phyloP scores from a whole-genome alignment of 805 yeast genomes.

The Dipodascopsis tothii region DNA sequence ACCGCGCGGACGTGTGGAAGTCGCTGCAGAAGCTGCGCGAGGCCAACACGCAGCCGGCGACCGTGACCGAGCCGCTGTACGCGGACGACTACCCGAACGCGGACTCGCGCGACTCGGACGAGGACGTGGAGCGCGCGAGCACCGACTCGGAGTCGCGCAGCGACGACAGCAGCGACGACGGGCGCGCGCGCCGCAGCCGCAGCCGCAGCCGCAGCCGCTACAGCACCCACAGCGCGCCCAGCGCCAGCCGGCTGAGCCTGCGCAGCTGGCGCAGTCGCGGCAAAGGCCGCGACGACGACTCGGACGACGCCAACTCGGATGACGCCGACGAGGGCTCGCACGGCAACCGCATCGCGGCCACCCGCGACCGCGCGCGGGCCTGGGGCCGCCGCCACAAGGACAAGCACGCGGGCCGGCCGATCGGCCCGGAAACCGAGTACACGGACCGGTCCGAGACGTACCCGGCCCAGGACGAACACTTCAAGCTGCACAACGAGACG shows the following conservation, averaged over 20 bases:
- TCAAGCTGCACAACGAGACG: not conserved
- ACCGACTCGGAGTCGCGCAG: too few relatives aligned
- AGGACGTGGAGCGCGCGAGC: conserved; percentile 2
- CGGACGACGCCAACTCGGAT: too few relatives aligned
- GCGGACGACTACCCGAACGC: conserved; percentile 4
- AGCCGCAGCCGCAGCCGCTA: too few relatives aligned
- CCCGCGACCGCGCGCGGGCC: not conserved
- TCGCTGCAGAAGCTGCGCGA: conserved; percentile 8
- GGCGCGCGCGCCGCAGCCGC: too few relatives aligned
- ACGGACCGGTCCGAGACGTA: not conserved
- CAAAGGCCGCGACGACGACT: too few relatives aligned
- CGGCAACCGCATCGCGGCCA: not conserved
- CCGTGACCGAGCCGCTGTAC: not conserved
- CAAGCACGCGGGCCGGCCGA: not conserved
- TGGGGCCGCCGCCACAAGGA: too few relatives aligned
- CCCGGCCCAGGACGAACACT: not conserved
- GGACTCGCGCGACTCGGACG: conserved; percentile 10
- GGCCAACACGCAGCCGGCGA: not conserved
- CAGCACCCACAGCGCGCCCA: too few relatives aligned
- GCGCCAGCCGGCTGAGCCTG: too few relatives aligned
- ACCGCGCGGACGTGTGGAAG: conserved; percentile 13
- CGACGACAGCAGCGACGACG: too few relatives aligned
- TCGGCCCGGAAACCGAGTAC: not conserved
- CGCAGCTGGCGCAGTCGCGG: too few relatives aligned
- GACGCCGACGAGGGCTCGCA: not conserved